These are phyloP conservation scores for Capronia coronata DNA, from an alignment of 2,329 filamentous ascomycete species.

Conservation along the genomic window DNA sequence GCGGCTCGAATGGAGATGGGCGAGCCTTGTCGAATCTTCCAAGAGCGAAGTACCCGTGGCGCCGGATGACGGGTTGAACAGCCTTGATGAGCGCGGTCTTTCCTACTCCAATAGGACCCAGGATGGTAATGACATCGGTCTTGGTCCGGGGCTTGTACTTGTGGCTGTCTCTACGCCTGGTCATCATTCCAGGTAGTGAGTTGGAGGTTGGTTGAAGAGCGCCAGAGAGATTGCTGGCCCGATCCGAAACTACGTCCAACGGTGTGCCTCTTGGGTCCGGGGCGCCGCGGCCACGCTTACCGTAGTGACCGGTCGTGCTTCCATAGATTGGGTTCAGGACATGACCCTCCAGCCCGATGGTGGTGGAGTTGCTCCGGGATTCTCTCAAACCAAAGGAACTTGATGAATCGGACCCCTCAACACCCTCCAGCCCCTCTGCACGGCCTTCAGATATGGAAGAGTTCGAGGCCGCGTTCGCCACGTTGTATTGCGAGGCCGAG, in stretches of 20 bases:
- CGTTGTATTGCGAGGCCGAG: constrained; percentile 35
- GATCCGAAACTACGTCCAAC: constrained; percentile 31
- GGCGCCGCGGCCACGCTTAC: constrained; percentile 18
- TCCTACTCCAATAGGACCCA: constrained; percentile 52
- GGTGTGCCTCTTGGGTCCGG: constrained; percentile 15
- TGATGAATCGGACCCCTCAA: constrained; percentile 48
- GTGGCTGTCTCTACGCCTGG: constrained; percentile 41
- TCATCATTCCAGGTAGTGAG: constrained; percentile 32
- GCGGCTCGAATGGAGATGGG: constrained; percentile 55
- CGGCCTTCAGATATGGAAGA: constrained; percentile 50
- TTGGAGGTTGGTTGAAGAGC: constrained; percentile 28
- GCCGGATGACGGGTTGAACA: constrained; percentile 51
- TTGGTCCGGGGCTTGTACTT: constrained; percentile 50
- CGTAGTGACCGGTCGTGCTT: constrained; percentile 9
- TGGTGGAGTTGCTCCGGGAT: constrained; percentile 37
- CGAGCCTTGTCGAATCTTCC: constrained; percentile 56
- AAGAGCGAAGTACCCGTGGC: constrained; percentile 54
- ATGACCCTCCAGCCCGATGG: constrained; percentile 24
- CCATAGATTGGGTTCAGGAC: constrained; percentile 7
- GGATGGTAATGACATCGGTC: constrained; percentile 54
- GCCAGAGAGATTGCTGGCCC: constrained; percentile 35
- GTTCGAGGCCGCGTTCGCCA: constrained; percentile 47
- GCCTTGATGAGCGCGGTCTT: constrained; percentile 56
- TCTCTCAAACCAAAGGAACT: constrained; percentile 39
- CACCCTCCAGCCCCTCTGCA: constrained; percentile 47